Percentiles rank a stretch among this genome's conserved stretches.
Conservation (phyloP, 495 filamentous ascomycete genomes). For the Neurospora terricola region DNA sequence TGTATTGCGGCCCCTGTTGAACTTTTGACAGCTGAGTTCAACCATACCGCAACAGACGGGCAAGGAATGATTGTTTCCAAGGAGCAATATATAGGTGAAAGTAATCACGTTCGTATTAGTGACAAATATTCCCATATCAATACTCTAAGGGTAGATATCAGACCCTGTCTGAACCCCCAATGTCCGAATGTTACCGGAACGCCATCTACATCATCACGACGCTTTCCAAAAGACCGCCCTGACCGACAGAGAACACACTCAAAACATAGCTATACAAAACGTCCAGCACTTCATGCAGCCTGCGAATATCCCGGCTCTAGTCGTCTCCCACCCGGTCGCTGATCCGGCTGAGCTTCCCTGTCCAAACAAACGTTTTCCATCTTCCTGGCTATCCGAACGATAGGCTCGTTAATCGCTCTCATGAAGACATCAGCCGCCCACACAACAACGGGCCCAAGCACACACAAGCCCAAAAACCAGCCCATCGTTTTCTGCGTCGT, state of each 20-base stretch:
- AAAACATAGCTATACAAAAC: background rate
- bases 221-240: background rate
- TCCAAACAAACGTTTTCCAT: constrained; percentile 34
- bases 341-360: constrained; percentile 8
- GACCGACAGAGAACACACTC: background rate
- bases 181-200: background rate
- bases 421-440: constrained; percentile 52
- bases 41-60: background rate
- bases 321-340: constrained; percentile 3
- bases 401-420: constrained; percentile 46
- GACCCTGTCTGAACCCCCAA: background rate
- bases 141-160: background rate
- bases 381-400: constrained; percentile 46
- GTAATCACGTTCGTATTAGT: background rate
- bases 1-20: background rate
- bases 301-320: constrained; percentile 14
- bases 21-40: background rate
- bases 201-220: background rate
- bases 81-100: background rate
- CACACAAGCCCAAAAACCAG: constrained; percentile 38
- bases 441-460: constrained; percentile 42
- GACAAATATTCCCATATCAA: background rate
- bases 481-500: constrained; percentile 40
- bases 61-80: background rate
- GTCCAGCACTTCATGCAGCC: constrained; percentile 6